Percentiles rank a stretch among this genome's conserved stretches.
phyloP scores from a whole-genome alignment of 2,329 filamentous ascomycete species.

The Pseudodiploospora longispora region DNA sequence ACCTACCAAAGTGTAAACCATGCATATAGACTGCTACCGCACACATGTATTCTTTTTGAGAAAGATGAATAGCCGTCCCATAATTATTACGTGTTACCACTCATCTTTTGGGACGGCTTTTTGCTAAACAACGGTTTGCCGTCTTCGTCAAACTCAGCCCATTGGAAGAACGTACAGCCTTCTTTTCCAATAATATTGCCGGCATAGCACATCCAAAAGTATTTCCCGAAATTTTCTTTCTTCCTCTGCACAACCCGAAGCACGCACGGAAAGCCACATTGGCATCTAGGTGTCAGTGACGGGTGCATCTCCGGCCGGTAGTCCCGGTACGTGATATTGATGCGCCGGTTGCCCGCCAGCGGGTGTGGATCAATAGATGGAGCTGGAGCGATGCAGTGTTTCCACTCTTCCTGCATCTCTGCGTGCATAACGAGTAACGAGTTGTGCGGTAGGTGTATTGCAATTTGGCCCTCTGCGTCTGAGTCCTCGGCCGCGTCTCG shows the following conservation, averaged over 20 bases:
- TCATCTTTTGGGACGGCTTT: no score
- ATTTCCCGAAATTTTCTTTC: slow-evolving; percentile 65
- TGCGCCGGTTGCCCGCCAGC: slow-evolving; percentile 66
- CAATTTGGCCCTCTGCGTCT: slow-evolving; percentile 75
- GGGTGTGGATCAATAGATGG: slow-evolving; percentile 77
- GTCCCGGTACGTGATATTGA: slow-evolving; percentile 91
- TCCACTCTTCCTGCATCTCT: slow-evolving; percentile 97
- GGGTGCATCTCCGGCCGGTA: slow-evolving; percentile 76
- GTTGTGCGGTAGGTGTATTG: slow-evolving; percentile 91
- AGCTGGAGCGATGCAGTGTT: slow-evolving; percentile 74
- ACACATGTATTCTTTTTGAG: no score
- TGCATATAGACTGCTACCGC: no score
- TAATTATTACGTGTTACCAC: no score
- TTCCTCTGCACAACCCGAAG: slow-evolving; percentile 75
- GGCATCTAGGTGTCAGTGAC: slow-evolving; percentile 66
- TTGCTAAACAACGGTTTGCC: slow-evolving; percentile 53
- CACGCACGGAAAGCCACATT: slow-evolving; percentile 59
- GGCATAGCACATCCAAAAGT: slow-evolving; percentile 92
- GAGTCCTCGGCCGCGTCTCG: slow-evolving; percentile 40
- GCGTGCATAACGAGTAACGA: slow-evolving; percentile 93
- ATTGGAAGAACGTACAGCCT: slow-evolving; percentile 71
- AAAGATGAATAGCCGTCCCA: no score
- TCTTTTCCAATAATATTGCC: slow-evolving; percentile 61
- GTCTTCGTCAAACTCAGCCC: slow-evolving; percentile 81
- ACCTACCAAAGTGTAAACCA: no score